Evolutionary conservation across 2,329 filamentous ascomycete species (phyloP).

Genomic region (Paraphoma chrysanthemicola): DNA sequence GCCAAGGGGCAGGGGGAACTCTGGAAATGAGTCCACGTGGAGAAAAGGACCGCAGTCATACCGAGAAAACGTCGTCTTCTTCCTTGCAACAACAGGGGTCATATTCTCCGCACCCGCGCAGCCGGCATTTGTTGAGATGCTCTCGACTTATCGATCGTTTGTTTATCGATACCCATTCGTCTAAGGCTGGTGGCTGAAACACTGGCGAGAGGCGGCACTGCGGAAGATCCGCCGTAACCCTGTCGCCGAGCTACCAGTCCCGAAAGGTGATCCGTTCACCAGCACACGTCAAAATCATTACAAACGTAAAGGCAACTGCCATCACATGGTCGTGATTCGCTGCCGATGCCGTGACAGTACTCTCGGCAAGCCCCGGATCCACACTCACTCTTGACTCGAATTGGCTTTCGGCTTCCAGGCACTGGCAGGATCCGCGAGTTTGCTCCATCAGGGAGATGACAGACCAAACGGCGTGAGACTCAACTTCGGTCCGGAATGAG

Average conservation of each 20-base stretch:
- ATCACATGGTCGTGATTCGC: constrained; percentile 16
- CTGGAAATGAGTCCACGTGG: constrained; percentile 1
- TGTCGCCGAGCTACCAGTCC: constrained; percentile 4
- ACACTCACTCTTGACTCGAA: neutral
- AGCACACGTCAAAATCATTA: constrained; percentile 9
- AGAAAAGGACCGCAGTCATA: neutral
- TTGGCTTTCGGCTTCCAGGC: neutral
- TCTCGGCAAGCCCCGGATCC: constrained; percentile 4
- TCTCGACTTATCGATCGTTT: constrained; percentile 14
- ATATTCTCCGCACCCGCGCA: constrained; percentile 4
- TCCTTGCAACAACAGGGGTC: constrained; percentile 2
- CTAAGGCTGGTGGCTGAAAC: constrained; percentile 23
- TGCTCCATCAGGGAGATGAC: constrained; percentile 5
- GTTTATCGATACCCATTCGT: constrained; percentile 22
- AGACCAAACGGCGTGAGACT: neutral
- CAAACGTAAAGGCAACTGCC: constrained; percentile 13
- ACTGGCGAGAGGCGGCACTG: constrained; percentile 16
- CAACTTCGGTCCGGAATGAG: constrained; percentile 1
- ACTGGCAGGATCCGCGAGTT: neutral
- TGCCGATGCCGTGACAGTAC: neutral
- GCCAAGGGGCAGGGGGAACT: neutral
- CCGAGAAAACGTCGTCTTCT: neutral
- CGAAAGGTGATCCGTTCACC: constrained; percentile 15
- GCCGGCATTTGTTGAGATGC: constrained; percentile 15
- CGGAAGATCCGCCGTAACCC: constrained; percentile 13